These are phyloP conservation scores for Loxodes magnus DNA, from an alignment of 73 alveolate genomes.

Conservation along the genomic window DNA sequence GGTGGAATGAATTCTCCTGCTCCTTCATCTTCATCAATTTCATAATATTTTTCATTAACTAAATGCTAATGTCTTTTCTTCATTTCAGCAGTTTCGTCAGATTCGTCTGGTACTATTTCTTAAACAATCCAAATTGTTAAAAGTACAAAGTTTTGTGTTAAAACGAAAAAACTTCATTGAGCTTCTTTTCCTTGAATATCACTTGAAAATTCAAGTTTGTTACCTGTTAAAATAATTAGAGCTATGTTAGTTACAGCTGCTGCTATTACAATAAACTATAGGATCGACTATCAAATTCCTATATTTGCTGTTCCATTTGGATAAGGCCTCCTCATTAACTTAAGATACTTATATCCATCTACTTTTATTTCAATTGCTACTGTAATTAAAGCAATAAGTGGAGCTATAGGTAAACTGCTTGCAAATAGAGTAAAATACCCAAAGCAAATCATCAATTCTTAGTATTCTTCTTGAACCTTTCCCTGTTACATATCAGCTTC, in stretches of 20 bases:
- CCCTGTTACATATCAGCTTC: constrained; percentile 3
- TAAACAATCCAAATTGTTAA: too few relatives aligned
- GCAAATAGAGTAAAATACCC: constrained; percentile 69
- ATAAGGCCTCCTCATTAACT: constrained; percentile 28
- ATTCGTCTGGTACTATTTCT: too few relatives aligned
- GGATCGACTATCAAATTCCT: neutral
- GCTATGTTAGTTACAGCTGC: constrained; percentile 5
- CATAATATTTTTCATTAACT: too few relatives aligned
- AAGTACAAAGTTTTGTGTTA: neutral
- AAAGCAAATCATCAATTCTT: constrained; percentile 44
- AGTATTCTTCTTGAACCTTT: constrained; percentile 33
- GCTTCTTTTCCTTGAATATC: neutral
- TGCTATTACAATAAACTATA: neutral
- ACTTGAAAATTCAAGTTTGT: too few relatives aligned
- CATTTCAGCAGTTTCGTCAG: too few relatives aligned
- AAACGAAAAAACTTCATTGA: neutral
- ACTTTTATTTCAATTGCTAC: constrained; percentile 48
- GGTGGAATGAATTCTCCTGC: too few relatives aligned
- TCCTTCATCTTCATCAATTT: too few relatives aligned
- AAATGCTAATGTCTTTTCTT: too few relatives aligned
- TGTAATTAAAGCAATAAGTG: constrained; percentile 40
- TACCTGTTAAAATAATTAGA: neutral
- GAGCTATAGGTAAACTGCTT: constrained; percentile 59
- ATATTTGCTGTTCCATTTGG: neutral
- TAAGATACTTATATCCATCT: constrained; percentile 18